Conservation (phyloP, 169 alveolate genomes). For the Plasmodium vivax region DNA sequence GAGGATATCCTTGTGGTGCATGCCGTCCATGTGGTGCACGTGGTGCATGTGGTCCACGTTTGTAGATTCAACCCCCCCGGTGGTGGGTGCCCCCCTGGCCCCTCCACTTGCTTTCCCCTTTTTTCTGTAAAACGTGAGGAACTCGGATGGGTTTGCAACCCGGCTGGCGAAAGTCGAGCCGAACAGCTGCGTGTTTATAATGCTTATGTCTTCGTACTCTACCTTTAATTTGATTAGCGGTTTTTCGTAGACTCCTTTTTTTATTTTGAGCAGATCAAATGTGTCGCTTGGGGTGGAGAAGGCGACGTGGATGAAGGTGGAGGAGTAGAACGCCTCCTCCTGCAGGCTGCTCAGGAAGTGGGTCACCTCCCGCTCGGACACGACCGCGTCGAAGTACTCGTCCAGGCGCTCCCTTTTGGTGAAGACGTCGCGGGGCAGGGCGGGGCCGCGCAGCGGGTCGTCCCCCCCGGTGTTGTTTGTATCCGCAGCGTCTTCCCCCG, state of each 20-base stretch:
- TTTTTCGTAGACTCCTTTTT: slow-evolving; percentile 53
- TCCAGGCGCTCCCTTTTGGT: slow-evolving; percentile 1
- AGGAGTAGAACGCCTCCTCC: slow-evolving; percentile 47
- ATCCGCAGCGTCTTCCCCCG: no score
- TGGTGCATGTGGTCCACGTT: no score
- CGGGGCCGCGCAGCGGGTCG: no score
- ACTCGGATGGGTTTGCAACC: slow-evolving; percentile 86
- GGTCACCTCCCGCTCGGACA: slow-evolving; percentile 12
- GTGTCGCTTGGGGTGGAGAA: slow-evolving; percentile 16
- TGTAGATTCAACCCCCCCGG: no score
- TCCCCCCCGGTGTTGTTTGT: no score
- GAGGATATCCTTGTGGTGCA: slow-evolving; percentile 12
- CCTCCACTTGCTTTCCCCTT: slow-evolving; percentile 13
- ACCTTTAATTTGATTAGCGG: slow-evolving; percentile 72
- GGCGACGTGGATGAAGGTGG: slow-evolving; percentile 37
- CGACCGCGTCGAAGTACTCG: neutral
- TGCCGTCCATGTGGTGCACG: neutral
- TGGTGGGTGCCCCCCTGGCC: no score
- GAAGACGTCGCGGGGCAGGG: neutral
- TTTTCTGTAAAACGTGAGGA: slow-evolving; percentile 78
- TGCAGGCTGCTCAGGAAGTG: slow-evolving; percentile 4
- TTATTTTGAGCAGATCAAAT: slow-evolving; percentile 44
- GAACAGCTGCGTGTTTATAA: slow-evolving; percentile 84
- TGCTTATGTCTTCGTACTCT: slow-evolving; percentile 75
- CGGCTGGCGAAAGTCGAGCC: slow-evolving; percentile 79